Conservation (phyloP, 2,329 filamentous ascomycete genomes). For the Clarireedia homoeocarpa region DNA sequence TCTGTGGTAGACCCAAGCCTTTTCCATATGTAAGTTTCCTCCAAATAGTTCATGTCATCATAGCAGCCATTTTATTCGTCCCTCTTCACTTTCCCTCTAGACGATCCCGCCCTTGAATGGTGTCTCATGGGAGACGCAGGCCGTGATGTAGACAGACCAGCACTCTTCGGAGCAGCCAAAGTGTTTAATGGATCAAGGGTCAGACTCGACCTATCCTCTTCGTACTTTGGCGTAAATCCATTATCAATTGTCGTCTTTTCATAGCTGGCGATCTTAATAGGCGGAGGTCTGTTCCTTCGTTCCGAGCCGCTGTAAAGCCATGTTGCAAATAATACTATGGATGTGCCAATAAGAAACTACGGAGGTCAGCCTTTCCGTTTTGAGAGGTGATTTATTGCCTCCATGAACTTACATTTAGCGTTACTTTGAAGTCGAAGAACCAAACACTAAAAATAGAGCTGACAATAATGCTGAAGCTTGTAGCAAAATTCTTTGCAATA, state of each 20-base stretch:
- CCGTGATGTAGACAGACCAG: constrained; percentile 44
- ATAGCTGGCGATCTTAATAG: constrained; percentile 63
- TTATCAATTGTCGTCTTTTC: constrained; percentile 52
- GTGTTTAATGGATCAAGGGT: constrained; percentile 25
- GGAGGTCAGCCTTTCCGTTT: not conserved
- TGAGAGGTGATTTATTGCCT: not conserved
- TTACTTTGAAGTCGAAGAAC: constrained; percentile 76
- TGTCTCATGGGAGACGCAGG: constrained; percentile 40
- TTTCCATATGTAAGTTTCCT: not conserved
- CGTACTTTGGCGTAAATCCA: constrained; percentile 27
- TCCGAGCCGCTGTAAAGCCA: constrained; percentile 75
- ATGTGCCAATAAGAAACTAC: constrained; percentile 76
- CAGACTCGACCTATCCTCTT: constrained; percentile 23
- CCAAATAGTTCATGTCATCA: not conserved
- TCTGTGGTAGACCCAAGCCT: no score
- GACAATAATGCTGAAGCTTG: constrained; percentile 82
- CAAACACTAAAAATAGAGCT: constrained; percentile 79
- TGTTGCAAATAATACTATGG: constrained; percentile 70
- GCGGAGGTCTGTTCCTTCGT: constrained; percentile 50
- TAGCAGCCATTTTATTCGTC: constrained; percentile 26
- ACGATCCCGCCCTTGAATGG: constrained; percentile 34
- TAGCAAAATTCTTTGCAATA: constrained; percentile 89
- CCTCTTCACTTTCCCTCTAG: constrained; percentile 31
- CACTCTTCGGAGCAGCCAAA: constrained; percentile 30
- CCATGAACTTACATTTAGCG: constrained; percentile 53